Conservation (phyloP, 2,329 filamentous ascomycete genomes). For the Venturia effusa region DNA sequence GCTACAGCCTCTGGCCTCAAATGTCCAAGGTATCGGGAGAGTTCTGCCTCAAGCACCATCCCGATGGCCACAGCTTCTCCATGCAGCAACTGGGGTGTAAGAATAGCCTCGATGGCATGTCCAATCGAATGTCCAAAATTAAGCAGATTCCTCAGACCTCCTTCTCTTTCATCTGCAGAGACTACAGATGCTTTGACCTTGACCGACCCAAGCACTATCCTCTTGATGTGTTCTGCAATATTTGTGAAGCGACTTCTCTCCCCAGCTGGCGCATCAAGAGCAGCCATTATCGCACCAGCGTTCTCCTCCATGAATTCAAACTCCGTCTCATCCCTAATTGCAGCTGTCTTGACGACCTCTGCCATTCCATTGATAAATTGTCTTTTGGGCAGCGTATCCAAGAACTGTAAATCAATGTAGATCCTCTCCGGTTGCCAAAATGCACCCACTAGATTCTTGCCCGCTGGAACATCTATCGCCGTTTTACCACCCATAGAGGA, state of each 20-base stretch:
- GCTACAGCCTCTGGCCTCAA: conserved; percentile 80
- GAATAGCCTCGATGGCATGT: conserved; percentile 88
- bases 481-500: conserved; percentile 98
- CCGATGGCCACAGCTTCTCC: conserved; percentile 94
- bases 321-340: conserved; percentile 85
- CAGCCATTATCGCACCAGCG: conserved; percentile 62
- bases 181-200: conserved; percentile 90
- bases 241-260: conserved; percentile 48
- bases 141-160: conserved; percentile 82
- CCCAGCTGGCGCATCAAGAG: conserved; percentile 35
- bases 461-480: conserved; percentile 88
- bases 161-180: conserved; percentile 87
- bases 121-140: conserved; percentile 99
- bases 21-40: conserved; percentile 79
- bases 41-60: conserved; percentile 95
- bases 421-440: conserved; percentile 95
- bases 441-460: conserved; percentile 90
- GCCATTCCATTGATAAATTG: conserved; percentile 99
- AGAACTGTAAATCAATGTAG: conserved; percentile 86
- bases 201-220: conserved; percentile 78
- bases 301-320: conserved; percentile 78
- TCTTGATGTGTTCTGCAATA: conserved; percentile 45
- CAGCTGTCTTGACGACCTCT: conserved; percentile 94
- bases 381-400: conserved; percentile 78
- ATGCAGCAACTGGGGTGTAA: conserved; percentile 90